Conservation (phyloP, 805 yeast genomes). For the Candida alai region DNA sequence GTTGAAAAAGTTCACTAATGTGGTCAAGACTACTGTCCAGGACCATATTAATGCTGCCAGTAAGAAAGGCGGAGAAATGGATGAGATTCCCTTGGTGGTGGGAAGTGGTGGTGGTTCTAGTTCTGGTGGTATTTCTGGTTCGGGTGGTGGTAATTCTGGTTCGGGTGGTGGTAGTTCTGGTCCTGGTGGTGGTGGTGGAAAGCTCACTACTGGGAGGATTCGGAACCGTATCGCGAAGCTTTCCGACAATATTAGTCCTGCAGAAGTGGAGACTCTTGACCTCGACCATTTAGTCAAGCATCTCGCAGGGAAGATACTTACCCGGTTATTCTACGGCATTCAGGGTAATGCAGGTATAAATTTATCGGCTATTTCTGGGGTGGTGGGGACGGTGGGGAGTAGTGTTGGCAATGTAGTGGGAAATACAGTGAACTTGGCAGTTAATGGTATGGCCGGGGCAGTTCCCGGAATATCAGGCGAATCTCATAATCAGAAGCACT, state of each 20-base stretch:
- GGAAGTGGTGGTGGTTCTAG: no score
- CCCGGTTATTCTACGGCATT: constrained; percentile 21
- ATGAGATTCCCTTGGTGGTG: constrained; percentile 11
- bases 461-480: no score
- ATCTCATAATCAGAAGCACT: no score
- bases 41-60: constrained; percentile 41
- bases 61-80: constrained; percentile 15
- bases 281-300: constrained; percentile 30
- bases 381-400: background rate
- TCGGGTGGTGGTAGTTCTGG: background rate
- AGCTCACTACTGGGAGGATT: constrained; percentile 24
- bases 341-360: constrained; percentile 3
- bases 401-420: background rate
- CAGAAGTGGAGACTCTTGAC: constrained; percentile 40
- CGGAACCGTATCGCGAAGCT: constrained; percentile 33
- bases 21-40: constrained; percentile 69
- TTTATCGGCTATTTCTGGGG: background rate
- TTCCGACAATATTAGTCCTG: constrained; percentile 30
- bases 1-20: constrained; percentile 53
- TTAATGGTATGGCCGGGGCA: no score
- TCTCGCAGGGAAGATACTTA: constrained; percentile 30
- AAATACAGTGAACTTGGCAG: background rate
- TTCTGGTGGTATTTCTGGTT: no score
- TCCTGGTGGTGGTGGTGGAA: constrained; percentile 4
- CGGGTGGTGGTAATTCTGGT: no score